Percentiles rank a stretch among this genome's conserved stretches.
Evolutionary conservation across 73 alveolate species (phyloP).

Genomic region (Durusdinium trenchii): DNA sequence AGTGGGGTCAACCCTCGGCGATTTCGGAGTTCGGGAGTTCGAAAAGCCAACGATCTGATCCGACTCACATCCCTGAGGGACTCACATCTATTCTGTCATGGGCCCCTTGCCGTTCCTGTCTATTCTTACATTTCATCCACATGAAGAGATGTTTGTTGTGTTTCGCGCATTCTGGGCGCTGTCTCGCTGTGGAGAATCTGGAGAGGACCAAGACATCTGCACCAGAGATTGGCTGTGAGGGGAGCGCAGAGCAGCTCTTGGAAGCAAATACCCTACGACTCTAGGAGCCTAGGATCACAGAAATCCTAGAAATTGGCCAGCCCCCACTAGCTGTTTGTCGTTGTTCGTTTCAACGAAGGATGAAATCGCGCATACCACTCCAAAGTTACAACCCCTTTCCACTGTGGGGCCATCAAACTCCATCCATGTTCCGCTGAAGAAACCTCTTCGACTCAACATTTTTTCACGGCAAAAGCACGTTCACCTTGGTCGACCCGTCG

Average conservation of each 20-base stretch:
- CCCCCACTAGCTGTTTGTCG: background rate
- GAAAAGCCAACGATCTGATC: background rate
- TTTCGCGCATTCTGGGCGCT: background rate
- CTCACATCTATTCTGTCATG: background rate
- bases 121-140: background rate
- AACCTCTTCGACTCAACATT: background rate
- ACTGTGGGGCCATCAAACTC: background rate
- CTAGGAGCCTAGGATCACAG: background rate
- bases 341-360: background rate
- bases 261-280: no score
- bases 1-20: background rate
- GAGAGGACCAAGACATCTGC: no score
- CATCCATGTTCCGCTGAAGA: background rate
- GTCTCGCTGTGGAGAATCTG: background rate
- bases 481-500: conserved; percentile 48
- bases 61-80: background rate
- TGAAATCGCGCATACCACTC: no score
- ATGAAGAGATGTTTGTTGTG: background rate
- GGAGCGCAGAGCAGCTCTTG: no score
- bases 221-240: no score
- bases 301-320: background rate
- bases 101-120: background rate
- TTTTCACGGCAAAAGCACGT: conserved; percentile 5
- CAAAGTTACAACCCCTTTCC: background rate
- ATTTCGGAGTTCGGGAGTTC: background rate